A percentile compares a stretch with the other conserved stretches of the same genome.
These are phyloP conservation scores for Chlorella vulgaris DNA, from an alignment of 139 green algal species.

Conservation along the genomic window DNA sequence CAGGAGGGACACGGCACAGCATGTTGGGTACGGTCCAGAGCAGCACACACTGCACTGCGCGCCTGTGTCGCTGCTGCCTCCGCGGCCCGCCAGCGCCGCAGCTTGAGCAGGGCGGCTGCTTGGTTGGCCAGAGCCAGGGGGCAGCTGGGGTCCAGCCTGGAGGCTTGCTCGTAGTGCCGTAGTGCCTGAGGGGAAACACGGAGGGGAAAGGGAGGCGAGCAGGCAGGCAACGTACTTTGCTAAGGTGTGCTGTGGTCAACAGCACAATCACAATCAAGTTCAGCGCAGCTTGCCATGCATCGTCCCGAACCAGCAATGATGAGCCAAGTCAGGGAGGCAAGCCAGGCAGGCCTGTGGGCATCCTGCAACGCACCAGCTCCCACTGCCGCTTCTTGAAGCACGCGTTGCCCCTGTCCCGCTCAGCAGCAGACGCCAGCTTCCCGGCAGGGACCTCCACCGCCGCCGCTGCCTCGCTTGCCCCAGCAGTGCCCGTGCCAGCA, in stretches of 20 bases:
- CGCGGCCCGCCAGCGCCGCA: slow-evolving; percentile 8
- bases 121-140: slow-evolving; percentile 7
- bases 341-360: no score
- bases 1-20: no score
- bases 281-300: no score
- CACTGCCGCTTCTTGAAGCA: slow-evolving; percentile 19
- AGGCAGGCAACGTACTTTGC: background rate
- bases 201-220: background rate
- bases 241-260: no score
- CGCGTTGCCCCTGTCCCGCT: background rate
- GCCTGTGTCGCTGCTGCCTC: background rate
- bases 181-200: background rate
- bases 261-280: no score
- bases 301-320: no score
- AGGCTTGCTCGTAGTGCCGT: slow-evolving; percentile 4
- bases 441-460: background rate
- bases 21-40: no score
- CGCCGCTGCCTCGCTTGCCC: background rate
- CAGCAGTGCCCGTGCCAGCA: background rate
- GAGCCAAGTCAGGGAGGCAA: no score
- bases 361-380: slow-evolving; percentile 9
- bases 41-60: no score
- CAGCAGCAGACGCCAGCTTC: background rate
- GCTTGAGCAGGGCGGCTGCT: slow-evolving; percentile 27
- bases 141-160: background rate